These are phyloP conservation scores for Epichloe amarillans DNA, from an alignment of 2,329 filamentous ascomycete genomes.

Conservation along the genomic window DNA sequence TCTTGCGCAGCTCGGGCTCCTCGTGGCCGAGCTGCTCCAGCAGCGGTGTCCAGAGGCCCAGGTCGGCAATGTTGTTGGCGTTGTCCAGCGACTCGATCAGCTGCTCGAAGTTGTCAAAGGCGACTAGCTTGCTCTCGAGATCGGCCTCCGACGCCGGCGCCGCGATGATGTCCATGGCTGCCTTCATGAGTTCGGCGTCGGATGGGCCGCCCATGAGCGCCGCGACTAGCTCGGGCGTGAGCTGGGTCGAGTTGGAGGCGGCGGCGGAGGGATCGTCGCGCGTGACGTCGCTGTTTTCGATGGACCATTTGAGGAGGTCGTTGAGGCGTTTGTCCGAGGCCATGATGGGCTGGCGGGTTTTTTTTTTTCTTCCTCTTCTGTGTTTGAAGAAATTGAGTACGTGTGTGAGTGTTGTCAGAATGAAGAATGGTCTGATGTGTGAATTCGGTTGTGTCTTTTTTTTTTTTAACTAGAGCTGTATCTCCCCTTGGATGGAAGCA, in stretches of 20 bases:
- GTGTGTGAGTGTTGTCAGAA: neutral
- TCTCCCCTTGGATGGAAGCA: neutral
- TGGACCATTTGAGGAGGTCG: slow-evolving; percentile 67
- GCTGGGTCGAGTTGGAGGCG: slow-evolving; percentile 22
- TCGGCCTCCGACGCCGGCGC: slow-evolving; percentile 46
- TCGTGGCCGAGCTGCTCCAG: slow-evolving; percentile 53
- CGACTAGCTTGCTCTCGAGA: slow-evolving; percentile 64
- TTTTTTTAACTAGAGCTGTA: slow-evolving; percentile 4
- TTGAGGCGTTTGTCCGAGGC: slow-evolving; percentile 45
- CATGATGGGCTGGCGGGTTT: neutral
- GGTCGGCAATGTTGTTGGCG: slow-evolving; percentile 76
- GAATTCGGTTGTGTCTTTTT: neutral
- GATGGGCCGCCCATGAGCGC: slow-evolving; percentile 73
- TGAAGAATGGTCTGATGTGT: too few species aligned
- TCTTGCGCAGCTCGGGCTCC: slow-evolving; percentile 60
- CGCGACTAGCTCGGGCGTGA: slow-evolving; percentile 59
- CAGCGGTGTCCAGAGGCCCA: slow-evolving; percentile 73
- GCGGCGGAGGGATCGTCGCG: slow-evolving; percentile 16
- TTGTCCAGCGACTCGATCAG: slow-evolving; percentile 89
- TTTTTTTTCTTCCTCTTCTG: neutral
- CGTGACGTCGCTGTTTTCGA: slow-evolving; percentile 31
- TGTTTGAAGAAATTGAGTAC: neutral
- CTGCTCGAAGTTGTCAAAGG: slow-evolving; percentile 93
- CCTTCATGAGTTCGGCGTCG: slow-evolving; percentile 85
- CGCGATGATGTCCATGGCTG: slow-evolving; percentile 64